These are phyloP conservation scores for Zopfia rhizophila DNA, from an alignment of 2,329 filamentous ascomycete genomes.

Conservation along the genomic window DNA sequence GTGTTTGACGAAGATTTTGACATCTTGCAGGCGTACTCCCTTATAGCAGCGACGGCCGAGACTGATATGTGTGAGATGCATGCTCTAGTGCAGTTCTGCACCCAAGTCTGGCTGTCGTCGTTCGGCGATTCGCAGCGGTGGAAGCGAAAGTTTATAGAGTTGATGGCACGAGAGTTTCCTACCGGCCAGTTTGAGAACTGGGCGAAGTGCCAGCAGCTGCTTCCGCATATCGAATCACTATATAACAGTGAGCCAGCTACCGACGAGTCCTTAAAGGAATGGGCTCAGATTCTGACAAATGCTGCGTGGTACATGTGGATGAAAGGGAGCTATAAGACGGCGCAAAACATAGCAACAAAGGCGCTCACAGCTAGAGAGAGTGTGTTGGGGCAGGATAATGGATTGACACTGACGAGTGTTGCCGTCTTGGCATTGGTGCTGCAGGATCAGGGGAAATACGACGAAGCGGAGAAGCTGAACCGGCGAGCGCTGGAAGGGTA, in stretches of 20 bases:
- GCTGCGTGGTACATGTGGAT: conserved; percentile 19
- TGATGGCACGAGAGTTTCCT: conserved; percentile 24
- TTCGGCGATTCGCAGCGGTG: conserved; percentile 16
- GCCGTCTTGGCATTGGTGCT: no score
- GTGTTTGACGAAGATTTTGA: conserved; percentile 29
- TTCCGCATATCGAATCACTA: conserved; percentile 25
- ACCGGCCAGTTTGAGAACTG: conserved; percentile 20
- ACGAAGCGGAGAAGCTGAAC: conserved; percentile 11
- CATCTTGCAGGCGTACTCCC: conserved; percentile 26
- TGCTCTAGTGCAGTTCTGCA: conserved; percentile 29
- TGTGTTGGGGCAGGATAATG: conserved; percentile 13
- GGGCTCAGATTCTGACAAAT: conserved; percentile 23
- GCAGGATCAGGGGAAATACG: no score
- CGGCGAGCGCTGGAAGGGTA: conserved; percentile 13
- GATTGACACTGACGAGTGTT: no score
- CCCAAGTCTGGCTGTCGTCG: conserved; percentile 25
- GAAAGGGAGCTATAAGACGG: conserved; percentile 15
- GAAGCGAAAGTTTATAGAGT: conserved; percentile 18
- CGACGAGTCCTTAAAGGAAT: conserved; percentile 15
- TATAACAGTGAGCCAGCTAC: conserved; percentile 14
- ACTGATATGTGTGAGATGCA: conserved; percentile 23
- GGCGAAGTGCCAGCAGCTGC: conserved; percentile 23
- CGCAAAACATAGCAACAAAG: conserved; percentile 19
- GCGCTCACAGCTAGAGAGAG: conserved; percentile 13
- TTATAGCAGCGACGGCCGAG: conserved; percentile 15